phyloP scores from a whole-genome alignment of 1,284 basidiomycete genomes.

The Neolentinus lepideus region DNA sequence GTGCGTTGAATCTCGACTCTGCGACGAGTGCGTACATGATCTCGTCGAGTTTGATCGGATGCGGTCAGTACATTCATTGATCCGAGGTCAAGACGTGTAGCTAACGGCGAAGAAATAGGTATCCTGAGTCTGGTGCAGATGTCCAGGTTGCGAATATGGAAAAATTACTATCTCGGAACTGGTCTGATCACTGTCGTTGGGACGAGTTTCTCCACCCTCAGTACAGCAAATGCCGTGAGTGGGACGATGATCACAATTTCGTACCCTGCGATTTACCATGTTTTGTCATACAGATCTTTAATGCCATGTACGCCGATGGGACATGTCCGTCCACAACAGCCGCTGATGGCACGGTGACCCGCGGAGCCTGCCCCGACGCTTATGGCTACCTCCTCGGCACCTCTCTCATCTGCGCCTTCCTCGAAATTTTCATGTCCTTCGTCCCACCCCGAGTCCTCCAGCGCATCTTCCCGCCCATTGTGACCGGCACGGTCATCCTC shows the following conservation, averaged over 20 bases:
- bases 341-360: conserved; percentile 53
- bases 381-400: conserved; percentile 77
- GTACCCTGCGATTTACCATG: background rate
- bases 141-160: conserved; percentile 55
- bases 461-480: conserved; percentile 74
- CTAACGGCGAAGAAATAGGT: conserved; percentile 28
- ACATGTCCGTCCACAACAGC: conserved; percentile 60
- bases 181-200: conserved; percentile 83
- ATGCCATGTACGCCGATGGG: conserved; percentile 72
- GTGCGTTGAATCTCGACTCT: conserved; percentile 47
- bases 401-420: conserved; percentile 71
- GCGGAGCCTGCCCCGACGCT: conserved; percentile 70
- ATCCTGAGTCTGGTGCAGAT: conserved; percentile 74
- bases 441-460: conserved; percentile 57
- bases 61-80: conserved; percentile 36
- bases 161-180: conserved; percentile 64
- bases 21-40: conserved; percentile 72
- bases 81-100: conserved; percentile 7
- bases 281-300: conserved; percentile 38
- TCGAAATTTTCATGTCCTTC: conserved; percentile 77
- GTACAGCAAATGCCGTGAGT: conserved; percentile 63
- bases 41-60: conserved; percentile 73
- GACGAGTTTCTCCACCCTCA: conserved; percentile 77
- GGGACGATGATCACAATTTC: background rate
- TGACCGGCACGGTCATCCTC: conserved; percentile 71